Conservation (phyloP, 73 alveolate species). For the Urostyla sp. region DNA sequence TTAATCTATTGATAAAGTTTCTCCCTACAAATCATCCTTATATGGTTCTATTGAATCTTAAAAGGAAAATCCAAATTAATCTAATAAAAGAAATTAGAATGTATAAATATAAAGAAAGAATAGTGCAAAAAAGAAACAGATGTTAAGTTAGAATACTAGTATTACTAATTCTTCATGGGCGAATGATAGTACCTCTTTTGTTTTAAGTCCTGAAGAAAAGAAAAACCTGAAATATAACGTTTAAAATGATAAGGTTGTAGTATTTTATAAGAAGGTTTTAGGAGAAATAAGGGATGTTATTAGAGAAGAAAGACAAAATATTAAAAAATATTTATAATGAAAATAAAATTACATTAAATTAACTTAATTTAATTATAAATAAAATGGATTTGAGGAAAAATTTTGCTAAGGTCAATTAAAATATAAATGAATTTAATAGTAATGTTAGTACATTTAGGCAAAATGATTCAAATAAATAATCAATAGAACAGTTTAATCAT, state of each 20-base stretch:
- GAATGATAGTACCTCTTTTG: slow-evolving; percentile 43
- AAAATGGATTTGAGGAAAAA: background rate
- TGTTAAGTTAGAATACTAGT: background rate
- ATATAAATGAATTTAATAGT: too few relatives aligned
- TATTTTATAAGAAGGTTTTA: slow-evolving; percentile 44
- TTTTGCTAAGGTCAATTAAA: too few relatives aligned
- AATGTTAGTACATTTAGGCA: too few relatives aligned
- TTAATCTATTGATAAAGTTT: background rate
- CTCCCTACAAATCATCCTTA: too few relatives aligned
- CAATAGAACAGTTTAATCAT: too few relatives aligned
- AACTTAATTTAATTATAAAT: background rate
- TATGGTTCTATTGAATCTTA: too few relatives aligned
- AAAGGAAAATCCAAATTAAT: too few relatives aligned
- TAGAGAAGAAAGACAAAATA: slow-evolving; percentile 47
- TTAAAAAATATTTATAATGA: slow-evolving; percentile 46
- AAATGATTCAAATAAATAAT: too few relatives aligned
- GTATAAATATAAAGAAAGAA: too few relatives aligned
- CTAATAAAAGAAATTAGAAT: background rate
- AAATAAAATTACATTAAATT: background rate
- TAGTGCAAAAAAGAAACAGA: background rate
- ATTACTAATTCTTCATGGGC: background rate
- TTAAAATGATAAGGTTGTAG: slow-evolving; percentile 47
- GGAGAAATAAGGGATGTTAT: slow-evolving; percentile 59
- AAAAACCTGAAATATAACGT: slow-evolving; percentile 45
- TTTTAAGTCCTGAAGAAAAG: slow-evolving; percentile 41